These are phyloP conservation scores for Cymbopogon flexuosus DNA, from an alignment of 202 grass and related monocot species.

Conservation along the genomic window DNA sequence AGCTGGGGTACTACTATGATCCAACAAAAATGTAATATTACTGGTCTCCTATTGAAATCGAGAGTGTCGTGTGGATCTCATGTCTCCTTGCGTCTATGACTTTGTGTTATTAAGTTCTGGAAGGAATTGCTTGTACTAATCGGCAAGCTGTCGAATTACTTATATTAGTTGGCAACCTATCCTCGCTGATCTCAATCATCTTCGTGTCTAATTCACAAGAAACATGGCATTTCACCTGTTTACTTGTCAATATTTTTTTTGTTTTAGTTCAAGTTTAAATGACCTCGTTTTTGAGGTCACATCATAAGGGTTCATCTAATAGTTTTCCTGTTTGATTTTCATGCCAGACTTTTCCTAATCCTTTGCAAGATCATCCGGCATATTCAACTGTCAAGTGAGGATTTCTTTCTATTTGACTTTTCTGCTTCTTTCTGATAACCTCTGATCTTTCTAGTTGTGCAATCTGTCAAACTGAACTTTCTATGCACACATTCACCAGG, in stretches of 20 bases:
- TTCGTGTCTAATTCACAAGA: slow-evolving; percentile 3
- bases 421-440: neutral
- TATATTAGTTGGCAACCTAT: neutral
- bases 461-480: slow-evolving; percentile 14
- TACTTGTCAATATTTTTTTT: neutral
- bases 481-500: slow-evolving; percentile 41
- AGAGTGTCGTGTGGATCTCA: neutral
- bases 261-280: slow-evolving; percentile 10
- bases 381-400: slow-evolving; percentile 88
- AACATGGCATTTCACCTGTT: neutral
- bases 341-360: slow-evolving; percentile 78
- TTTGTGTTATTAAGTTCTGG: neutral
- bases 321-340: slow-evolving; percentile 13
- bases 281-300: slow-evolving; percentile 1
- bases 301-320: slow-evolving; percentile 28
- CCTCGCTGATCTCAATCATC: neutral
- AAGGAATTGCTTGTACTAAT: slow-evolving; percentile 16
- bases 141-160: neutral
- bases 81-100: neutral
- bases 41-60: neutral
- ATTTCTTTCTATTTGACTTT: slow-evolving; percentile 28
- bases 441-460: neutral
- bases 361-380: slow-evolving; percentile 89
- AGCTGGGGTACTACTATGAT: neutral
- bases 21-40: neutral